These are phyloP conservation scores for Colletotrichum horii DNA, from an alignment of 2,329 filamentous ascomycete genomes.

Conservation along the genomic window DNA sequence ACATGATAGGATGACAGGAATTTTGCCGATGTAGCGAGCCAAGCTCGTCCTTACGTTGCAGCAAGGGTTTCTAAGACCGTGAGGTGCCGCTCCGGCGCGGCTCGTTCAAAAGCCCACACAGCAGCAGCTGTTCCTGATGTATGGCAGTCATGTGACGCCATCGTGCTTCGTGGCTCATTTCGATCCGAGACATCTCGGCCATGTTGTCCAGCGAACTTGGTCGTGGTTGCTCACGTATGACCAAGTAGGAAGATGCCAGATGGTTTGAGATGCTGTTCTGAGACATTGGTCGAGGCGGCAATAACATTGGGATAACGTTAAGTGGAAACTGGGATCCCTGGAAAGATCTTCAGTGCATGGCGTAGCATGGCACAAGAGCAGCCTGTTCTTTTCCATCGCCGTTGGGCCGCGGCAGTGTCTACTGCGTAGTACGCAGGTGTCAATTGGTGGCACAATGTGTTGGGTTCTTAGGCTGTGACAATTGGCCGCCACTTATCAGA, in stretches of 20 bases:
- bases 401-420: neutral
- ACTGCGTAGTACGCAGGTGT: neutral
- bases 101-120: neutral
- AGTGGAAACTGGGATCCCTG: slow-evolving; percentile 1
- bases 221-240: neutral
- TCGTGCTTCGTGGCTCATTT: neutral
- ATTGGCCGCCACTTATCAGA: neutral
- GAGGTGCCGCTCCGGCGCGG: neutral
- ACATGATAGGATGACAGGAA: slow-evolving; percentile 2
- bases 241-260: neutral
- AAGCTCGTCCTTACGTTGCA: neutral
- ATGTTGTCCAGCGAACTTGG: neutral
- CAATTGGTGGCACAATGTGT: neutral
- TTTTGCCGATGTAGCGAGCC: neutral
- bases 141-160: neutral
- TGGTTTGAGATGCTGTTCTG: neutral
- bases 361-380: neutral
- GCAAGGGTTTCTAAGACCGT: neutral
- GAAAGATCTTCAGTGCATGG: slow-evolving; percentile 2
- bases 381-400: neutral
- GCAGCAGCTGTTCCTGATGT: neutral
- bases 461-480: neutral
- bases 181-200: slow-evolving; percentile 2
- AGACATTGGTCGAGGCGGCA: neutral
- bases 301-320: neutral